Base-by-base conservation (phyloP, 2,329 filamentous ascomycete genomes). In the Pyrenophora teres region DNA sequence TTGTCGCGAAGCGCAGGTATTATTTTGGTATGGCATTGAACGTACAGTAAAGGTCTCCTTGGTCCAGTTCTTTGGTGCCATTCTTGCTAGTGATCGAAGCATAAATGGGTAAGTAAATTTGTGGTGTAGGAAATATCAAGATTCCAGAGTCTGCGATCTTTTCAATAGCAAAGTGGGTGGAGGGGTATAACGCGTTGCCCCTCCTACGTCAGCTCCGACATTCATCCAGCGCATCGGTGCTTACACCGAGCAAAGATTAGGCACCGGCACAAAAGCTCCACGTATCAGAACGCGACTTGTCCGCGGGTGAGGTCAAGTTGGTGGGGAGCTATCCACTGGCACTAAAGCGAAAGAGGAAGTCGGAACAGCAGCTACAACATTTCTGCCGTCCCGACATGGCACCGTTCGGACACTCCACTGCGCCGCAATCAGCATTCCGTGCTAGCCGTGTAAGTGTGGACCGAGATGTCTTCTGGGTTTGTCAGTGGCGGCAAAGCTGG, bases 401-500 rank as follows among this genome's bases (percentile, higher is more conserved):
- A 35, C 43, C 33, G 31, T 41, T 25, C 33, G 12, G 31, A 36
- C 32, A 25, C 36, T 42, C 39, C 38, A 40, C 27, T 38, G 19
- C 30, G 33, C 38, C 46, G 30, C 21, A 39, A 35, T 25, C 49
- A 60, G 38, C 52, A 52, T 30, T 27, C 40, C 45, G 42, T 50
- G 49, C 53, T 54, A 61, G 43, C 50, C 56, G 48, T 47, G 49
- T 51, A 32, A 30, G 46, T 46, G 39, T 32, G 42, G 38, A 40
- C 39, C 47, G 39, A 25, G n/a, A 73, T 72, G 69, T 67, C 81
- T 71, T 81, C 78, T 19, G 78, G 79, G 43, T 82, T 83, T 63
- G 77, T 82, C 31, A 78, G 79, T 35, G 80, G 76, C n/a, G 79
- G 79, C 25, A 79, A 75, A 1, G 66, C 71, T 21, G 79, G 80